These are phyloP conservation scores for Clausena lansium DNA, from an alignment of 345 rosid species.

Conservation along the genomic window DNA sequence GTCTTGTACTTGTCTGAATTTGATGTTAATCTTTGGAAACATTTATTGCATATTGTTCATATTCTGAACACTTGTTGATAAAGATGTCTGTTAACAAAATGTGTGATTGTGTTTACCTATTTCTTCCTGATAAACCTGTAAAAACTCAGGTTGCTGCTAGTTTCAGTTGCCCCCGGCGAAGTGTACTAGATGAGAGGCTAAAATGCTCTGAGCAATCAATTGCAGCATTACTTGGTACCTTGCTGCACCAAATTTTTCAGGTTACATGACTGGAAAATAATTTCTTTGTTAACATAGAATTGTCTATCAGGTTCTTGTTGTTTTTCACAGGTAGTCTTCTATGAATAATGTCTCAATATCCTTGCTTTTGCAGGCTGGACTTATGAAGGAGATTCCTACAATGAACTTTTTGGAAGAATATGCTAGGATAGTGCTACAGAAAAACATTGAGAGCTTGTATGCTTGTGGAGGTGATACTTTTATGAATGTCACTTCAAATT, in stretches of 20 bases:
- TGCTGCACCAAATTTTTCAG: constrained; percentile 96
- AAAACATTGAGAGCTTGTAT: constrained; percentile 79
- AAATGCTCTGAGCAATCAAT: constrained; percentile 67
- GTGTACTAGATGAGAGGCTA: constrained; percentile 91
- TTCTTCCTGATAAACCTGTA: neutral
- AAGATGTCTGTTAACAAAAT: constrained; percentile 2
- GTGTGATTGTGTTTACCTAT: neutral
- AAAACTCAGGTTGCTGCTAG: constrained; percentile 76
- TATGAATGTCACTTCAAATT: constrained; percentile 5
- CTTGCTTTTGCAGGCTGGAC: constrained; percentile 65
- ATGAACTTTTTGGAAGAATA: constrained; percentile 59
- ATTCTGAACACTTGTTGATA: neutral
- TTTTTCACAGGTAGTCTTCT: constrained; percentile 13
- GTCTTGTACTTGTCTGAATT: constrained; percentile 10
- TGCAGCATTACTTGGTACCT: constrained; percentile 82
- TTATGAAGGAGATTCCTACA: constrained; percentile 60
- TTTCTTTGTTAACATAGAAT: neutral
- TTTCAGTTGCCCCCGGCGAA: constrained; percentile 82
- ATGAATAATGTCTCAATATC: constrained; percentile 12
- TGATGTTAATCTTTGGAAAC: neutral
- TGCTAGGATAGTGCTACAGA: constrained; percentile 61
- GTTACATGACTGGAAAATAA: constrained; percentile 33
- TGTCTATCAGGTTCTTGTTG: neutral
- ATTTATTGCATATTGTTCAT: neutral
- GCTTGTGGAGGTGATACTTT: constrained; percentile 82